Conservation (phyloP, 2,329 filamentous ascomycete species). For the Cucurbitaria berberidis region DNA sequence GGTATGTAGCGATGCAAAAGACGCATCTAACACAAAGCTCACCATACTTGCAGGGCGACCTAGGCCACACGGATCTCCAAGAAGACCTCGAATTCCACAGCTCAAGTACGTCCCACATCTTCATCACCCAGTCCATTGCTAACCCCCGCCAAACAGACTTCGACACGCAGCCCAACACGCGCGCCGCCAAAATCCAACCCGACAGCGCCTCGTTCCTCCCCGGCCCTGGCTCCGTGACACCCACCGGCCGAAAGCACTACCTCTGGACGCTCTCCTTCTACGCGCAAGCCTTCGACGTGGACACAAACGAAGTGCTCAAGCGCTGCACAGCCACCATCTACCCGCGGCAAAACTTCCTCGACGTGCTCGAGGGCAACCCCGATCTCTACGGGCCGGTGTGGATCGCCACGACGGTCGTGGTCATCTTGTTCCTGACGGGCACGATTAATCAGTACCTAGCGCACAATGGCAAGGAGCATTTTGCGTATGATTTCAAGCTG, state of each 20-base stretch:
- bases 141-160: constrained; percentile 62
- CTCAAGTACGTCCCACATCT: constrained; percentile 69
- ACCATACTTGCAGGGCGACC: constrained; percentile 73
- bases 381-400: constrained; percentile 97
- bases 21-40: neutral
- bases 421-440: constrained; percentile 93
- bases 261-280: constrained; percentile 95
- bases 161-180: constrained; percentile 62
- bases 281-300: constrained; percentile 97
- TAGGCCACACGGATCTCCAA: constrained; percentile 97
- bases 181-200: constrained; percentile 53
- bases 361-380: constrained; percentile 94
- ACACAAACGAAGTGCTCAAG: constrained; percentile 85
- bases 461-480: constrained; percentile 69
- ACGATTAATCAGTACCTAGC: constrained; percentile 92
- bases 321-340: constrained; percentile 90
- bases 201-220: constrained; percentile 51
- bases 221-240: constrained; percentile 29
- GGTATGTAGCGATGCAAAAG: constrained; percentile 64
- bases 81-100: constrained; percentile 99
- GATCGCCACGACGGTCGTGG: constrained; percentile 96
- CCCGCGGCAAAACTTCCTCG: constrained; percentile 92
- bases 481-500: constrained; percentile 89
- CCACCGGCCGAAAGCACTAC: constrained; percentile 70
- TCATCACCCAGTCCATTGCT: too few species aligned